Evolutionary conservation across 179 eudicot genomes (phyloP), one percentile per base, ranked within the genome.

Genomic region (Actinidia polygama): DNA sequence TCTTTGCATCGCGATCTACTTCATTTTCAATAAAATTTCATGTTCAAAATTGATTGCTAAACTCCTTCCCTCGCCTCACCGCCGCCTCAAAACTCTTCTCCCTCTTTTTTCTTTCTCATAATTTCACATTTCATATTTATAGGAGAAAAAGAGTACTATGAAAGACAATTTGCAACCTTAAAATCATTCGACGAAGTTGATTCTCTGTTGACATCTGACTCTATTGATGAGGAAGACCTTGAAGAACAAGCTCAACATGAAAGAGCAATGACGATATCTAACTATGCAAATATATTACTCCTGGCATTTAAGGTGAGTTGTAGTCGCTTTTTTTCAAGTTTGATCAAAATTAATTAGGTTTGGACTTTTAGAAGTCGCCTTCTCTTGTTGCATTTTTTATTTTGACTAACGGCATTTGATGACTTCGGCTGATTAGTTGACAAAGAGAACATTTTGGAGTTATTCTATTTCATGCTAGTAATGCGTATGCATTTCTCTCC

Each of bases 101-200:
- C 26, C 44, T 61, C 30, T 24, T 10, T 50, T 14, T 19, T 63
- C 47, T n/a, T 71, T 24, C 40, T 59, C 24, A n/a, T 53, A 57
- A 57, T 44, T 10, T 24, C 23, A 24, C 15, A 14, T 26, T 21
- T 81, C 15, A 53, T 84, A 59, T 62, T 46, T 80, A 64, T 46
- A 96, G 99, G 94, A 67, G 98, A 92, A 78, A 96, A 87, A 88
- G 96, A 90, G 59, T 96, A 96, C 90, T 96, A 96, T 62, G 98
- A 90, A 83, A 88, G 86, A 44, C 99, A 95, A 79, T 79, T 96
- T 73, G 91, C 91, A 12, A 95, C 96, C 15, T 83, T 96, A 21
- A 91, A 92, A 85, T 93, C 98, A 26, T 96, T 96, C 49, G 96
- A 90, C 85, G 91, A 90, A 80, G 98, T 91, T 24, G 98, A 96